Percentiles rank a stretch among this genome's conserved stretches.
Conservation (phyloP, 176 grass and related monocot genomes). For the Ensete glaucum region DNA sequence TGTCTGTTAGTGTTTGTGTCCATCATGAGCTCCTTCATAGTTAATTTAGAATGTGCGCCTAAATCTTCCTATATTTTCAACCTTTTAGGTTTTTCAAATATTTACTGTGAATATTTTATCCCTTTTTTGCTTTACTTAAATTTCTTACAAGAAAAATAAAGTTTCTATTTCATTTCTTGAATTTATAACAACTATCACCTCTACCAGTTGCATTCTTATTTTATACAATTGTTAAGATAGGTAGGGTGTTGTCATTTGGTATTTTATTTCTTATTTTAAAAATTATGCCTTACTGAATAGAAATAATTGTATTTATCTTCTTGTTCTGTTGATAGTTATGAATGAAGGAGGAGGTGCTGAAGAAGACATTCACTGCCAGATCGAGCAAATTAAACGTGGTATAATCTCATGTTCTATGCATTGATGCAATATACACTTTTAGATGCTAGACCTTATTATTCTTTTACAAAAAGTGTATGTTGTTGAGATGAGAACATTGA, state of each 20-base stretch:
- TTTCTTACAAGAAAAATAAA: background rate
- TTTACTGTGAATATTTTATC: background rate
- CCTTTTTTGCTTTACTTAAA: background rate
- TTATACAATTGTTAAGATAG: background rate
- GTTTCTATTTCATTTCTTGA: background rate
- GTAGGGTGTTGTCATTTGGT: background rate
- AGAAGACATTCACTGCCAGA: conserved; percentile 40
- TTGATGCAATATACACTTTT: conserved; percentile 8
- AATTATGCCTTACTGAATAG: background rate
- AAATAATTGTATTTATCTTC: background rate
- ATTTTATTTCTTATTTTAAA: background rate
- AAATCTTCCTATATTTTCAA: background rate
- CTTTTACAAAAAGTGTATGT: background rate
- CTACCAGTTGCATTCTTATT: background rate
- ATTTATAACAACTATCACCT: background rate
- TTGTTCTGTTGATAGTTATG: conserved; percentile 30
- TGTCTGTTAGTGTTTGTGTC: background rate
- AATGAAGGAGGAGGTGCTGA: conserved; percentile 36
- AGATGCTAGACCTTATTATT: conserved; percentile 2
- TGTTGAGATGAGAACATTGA: background rate
- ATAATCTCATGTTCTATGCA: conserved; percentile 13
- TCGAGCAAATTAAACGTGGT: conserved; percentile 76
- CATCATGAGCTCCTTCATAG: background rate
- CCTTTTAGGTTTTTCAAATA: background rate
- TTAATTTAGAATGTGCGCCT: background rate